Evolutionary conservation across 441 rosid species (phyloP).

Genomic region (Cnidoscolus chayamansa): DNA sequence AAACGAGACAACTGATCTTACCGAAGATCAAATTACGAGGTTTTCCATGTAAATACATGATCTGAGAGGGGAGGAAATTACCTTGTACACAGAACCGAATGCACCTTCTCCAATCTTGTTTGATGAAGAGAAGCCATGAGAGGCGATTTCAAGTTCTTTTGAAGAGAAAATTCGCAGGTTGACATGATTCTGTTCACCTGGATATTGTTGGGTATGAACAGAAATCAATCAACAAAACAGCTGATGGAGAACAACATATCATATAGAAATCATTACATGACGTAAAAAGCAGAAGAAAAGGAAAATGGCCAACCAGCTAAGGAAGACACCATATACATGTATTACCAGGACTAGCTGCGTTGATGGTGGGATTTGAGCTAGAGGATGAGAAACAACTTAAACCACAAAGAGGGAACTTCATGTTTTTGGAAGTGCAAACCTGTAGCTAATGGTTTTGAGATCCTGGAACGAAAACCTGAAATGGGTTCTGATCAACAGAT

Average conservation of each 20-base stretch:
- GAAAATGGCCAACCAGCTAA: no score
- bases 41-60: not conserved
- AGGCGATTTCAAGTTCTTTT: slow-evolving; percentile 51
- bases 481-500: not conserved
- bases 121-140: slow-evolving; percentile 43
- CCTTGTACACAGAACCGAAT: slow-evolving; percentile 75
- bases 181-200: slow-evolving; percentile 26
- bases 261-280: not conserved
- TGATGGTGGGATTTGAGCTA: slow-evolving; percentile 18
- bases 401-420: slow-evolving; percentile 35
- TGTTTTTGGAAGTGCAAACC: slow-evolving; percentile 7
- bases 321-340: no score
- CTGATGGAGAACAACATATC: not conserved
- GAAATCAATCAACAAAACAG: slow-evolving; percentile 9
- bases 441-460: not conserved
- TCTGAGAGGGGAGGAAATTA: slow-evolving; percentile 14
- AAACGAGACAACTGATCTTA: no score
- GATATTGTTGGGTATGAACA: slow-evolving; percentile 13
- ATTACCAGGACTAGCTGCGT: slow-evolving; percentile 23
- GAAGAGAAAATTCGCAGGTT: slow-evolving; percentile 37
- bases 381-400: slow-evolving; percentile 25
- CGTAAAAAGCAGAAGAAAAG: no score
- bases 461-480: not conserved
- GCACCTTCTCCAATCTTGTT: slow-evolving; percentile 80
- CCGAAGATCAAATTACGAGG: not conserved